Conservation (phyloP, 345 rosid species). For the Populus pruinosa region DNA sequence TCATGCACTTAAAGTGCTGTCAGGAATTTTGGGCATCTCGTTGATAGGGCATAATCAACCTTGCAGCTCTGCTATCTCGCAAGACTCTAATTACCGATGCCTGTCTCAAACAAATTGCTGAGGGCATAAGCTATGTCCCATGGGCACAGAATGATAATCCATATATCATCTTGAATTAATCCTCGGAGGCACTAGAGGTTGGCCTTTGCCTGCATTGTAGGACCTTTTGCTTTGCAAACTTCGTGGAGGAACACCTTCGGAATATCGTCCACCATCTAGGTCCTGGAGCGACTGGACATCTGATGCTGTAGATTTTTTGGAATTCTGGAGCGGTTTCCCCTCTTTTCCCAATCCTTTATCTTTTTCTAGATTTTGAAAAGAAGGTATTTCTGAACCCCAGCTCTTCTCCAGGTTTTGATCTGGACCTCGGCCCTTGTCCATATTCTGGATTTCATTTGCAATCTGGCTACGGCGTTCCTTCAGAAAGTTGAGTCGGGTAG, state of each 20-base stretch:
- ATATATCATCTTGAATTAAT: constrained; percentile 37
- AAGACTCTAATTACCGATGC: neutral
- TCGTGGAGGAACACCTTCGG: constrained; percentile 17
- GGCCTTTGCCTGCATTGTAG: constrained; percentile 25
- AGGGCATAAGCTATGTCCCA: neutral
- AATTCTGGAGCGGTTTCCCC: constrained; percentile 1
- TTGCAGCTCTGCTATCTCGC: constrained; percentile 1
- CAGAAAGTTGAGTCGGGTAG: constrained; percentile 72
- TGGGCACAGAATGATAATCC: neutral
- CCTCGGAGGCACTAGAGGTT: constrained; percentile 23
- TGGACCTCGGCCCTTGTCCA: constrained; percentile 43
- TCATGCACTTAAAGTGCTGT: neutral
- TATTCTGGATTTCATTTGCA: constrained; percentile 53
- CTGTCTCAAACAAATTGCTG: neutral
- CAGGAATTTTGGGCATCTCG: constrained; percentile 10
- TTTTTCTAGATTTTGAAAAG: constrained; percentile 3
- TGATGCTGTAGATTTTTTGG: constrained; percentile 5
- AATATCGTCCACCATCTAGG: neutral
- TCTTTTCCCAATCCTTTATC: constrained; percentile 11
- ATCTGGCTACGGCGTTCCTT: constrained; percentile 76
- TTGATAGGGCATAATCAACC: neutral
- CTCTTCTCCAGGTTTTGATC: constrained; percentile 1
- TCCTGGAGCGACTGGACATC: neutral
- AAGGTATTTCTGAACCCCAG: constrained; percentile 7
- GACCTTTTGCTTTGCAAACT: constrained; percentile 39